phyloP scores from a whole-genome alignment of 805 yeast species.

The Saccharomycopsis malanga region DNA sequence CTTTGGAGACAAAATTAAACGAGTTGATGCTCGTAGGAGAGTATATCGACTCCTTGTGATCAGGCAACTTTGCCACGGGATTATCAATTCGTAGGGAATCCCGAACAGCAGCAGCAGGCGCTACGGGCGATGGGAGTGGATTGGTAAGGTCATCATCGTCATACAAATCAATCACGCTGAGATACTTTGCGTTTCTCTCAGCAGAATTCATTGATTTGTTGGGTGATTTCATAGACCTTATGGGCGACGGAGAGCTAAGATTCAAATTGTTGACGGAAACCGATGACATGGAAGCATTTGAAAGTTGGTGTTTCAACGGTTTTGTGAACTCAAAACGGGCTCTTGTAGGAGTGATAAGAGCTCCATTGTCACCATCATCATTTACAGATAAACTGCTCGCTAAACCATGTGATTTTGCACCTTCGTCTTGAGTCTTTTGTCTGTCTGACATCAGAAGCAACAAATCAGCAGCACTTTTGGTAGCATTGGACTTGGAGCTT shows the following conservation, averaged over 20 bases:
- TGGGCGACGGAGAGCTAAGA: conserved; percentile 7
- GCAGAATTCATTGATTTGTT: conserved; percentile 8
- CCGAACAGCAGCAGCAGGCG: not conserved
- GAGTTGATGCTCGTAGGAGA: conserved; percentile 7
- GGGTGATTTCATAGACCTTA: conserved; percentile 9
- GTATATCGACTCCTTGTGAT: not conserved
- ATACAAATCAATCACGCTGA: conserved; percentile 18
- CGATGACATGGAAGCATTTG: conserved; percentile 8
- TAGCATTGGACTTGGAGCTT: not conserved
- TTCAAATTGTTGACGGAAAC: conserved; percentile 6
- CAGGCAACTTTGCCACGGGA: not conserved
- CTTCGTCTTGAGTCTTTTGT: not conserved
- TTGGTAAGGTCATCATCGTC: conserved; percentile 16
- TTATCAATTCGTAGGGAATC: not conserved
- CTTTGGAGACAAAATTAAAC: conserved; percentile 12
- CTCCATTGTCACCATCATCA: not conserved
- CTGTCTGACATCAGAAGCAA: not conserved
- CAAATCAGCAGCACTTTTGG: conserved; percentile 6
- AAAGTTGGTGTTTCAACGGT: conserved; percentile 9
- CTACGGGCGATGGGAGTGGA: conserved; percentile 1
- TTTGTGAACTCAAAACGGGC: conserved; percentile 9
- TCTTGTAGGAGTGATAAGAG: conserved; percentile 5
- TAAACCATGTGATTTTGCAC: not conserved
- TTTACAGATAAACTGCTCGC: too few relatives aligned
- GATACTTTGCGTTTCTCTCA: conserved; percentile 16